phyloP scores from a whole-genome alignment of 768 basidiomycete genomes.

The Phylloporus arenicola region DNA sequence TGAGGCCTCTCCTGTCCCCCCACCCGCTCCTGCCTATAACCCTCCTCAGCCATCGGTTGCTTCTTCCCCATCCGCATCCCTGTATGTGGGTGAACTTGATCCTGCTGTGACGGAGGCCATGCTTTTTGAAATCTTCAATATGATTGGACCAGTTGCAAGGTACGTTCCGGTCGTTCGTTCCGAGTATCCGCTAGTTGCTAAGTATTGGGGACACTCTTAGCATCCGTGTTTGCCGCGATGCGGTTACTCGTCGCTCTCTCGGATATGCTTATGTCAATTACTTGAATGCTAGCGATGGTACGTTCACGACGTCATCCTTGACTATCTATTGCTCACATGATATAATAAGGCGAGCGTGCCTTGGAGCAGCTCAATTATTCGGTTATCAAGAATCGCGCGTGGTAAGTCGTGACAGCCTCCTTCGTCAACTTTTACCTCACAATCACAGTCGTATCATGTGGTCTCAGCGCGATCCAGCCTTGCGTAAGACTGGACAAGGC shows the following conservation, averaged over 20 bases:
- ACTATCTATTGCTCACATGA: neutral
- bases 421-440: neutral
- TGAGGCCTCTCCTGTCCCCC: slow-evolving; percentile 41
- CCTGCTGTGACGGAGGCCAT: slow-evolving; percentile 98
- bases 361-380: slow-evolving; percentile 99
- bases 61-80: slow-evolving; percentile 80
- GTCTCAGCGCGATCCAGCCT: slow-evolving; percentile 99
- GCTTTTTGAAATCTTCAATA: slow-evolving; percentile 99
- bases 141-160: slow-evolving; percentile 99
- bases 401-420: slow-evolving; percentile 45
- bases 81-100: slow-evolving; percentile 99
- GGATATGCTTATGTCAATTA: slow-evolving; percentile 99
- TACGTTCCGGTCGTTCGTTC: slow-evolving; percentile 32
- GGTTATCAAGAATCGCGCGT: slow-evolving; percentile 95
- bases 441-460: slow-evolving; percentile 93
- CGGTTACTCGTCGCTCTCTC: slow-evolving; percentile 97
- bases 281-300: slow-evolving; percentile 90
- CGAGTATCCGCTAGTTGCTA: neutral
- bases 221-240: slow-evolving; percentile 99
- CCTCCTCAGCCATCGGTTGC: slow-evolving; percentile 47
- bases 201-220: slow-evolving; percentile 34
- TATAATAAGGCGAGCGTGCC: slow-evolving; percentile 80
- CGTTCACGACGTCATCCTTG: slow-evolving; percentile 19
- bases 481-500: slow-evolving; percentile 98
- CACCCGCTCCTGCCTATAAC: slow-evolving; percentile 52